Evolutionary conservation across 2,329 filamentous ascomycete species (phyloP).

Genomic region (Claviceps paspali): DNA sequence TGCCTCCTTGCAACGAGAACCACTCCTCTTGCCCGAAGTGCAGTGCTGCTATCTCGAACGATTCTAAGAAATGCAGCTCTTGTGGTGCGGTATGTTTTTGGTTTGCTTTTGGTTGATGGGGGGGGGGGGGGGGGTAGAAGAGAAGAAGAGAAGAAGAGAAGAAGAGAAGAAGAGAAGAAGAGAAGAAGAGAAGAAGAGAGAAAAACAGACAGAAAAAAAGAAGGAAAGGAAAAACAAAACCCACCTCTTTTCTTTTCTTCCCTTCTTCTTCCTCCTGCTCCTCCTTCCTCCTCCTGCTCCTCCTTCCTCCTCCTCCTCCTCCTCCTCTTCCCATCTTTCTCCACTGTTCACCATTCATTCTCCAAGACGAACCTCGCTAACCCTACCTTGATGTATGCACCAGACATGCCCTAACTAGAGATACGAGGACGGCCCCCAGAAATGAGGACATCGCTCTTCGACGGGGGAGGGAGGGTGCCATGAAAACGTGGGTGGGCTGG

Average conservation of each 20-base stretch:
- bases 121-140: neutral
- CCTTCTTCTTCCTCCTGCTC: too few relatives aligned
- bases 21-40: conserved; percentile 40
- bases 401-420: neutral
- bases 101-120: neutral
- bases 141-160: neutral
- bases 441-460: too few relatives aligned
- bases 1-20: conserved; percentile 7
- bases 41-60: conserved; percentile 28
- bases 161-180: neutral
- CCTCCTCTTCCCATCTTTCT: too few relatives aligned
- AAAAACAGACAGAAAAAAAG: too few relatives aligned
- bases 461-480: too few relatives aligned
- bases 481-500: too few relatives aligned
- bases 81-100: conserved; percentile 39
- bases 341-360: too few relatives aligned
- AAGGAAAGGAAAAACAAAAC: neutral
- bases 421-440: too few relatives aligned
- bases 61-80: conserved; percentile 35
- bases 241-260: too few relatives aligned
- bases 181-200: neutral
- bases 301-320: too few relatives aligned
- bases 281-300: too few relatives aligned
- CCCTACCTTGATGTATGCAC: neutral
- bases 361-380: too few relatives aligned